Conservation (phyloP, 83 land plant genomes). For the Picea mariana region DNA sequence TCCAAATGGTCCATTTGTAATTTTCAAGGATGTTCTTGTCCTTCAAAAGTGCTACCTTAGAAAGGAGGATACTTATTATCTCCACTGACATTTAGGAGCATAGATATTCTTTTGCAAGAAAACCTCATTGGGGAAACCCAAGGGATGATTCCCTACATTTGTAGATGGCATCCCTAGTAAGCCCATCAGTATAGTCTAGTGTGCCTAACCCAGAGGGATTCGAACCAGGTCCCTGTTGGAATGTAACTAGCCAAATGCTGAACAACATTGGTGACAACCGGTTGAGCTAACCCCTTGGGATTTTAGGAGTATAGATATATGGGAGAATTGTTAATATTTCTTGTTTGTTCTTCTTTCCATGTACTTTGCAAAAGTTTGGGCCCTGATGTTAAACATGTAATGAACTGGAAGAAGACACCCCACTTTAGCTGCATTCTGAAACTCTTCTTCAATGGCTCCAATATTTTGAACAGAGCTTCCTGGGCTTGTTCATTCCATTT, state of each 20-base stretch:
- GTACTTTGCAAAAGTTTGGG: background rate
- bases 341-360: background rate
- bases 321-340: background rate
- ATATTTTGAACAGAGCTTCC: background rate
- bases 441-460: background rate
- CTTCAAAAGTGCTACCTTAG: background rate
- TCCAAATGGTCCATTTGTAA: background rate
- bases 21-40: background rate
- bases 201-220: no score
- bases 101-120: background rate
- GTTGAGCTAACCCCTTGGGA: no score
- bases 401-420: background rate
- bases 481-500: no score
- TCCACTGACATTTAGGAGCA: background rate
- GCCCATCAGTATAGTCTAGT: no score
- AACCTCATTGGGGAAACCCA: no score
- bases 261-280: no score
- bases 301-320: no score
- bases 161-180: no score
- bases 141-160: no score
- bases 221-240: no score
- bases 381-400: background rate
- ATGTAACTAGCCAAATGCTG: no score
- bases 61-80: background rate
- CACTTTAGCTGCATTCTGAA: background rate